Base-by-base conservation (phyloP, 305 asterid genomes). In the Withania somnifera region DNA sequence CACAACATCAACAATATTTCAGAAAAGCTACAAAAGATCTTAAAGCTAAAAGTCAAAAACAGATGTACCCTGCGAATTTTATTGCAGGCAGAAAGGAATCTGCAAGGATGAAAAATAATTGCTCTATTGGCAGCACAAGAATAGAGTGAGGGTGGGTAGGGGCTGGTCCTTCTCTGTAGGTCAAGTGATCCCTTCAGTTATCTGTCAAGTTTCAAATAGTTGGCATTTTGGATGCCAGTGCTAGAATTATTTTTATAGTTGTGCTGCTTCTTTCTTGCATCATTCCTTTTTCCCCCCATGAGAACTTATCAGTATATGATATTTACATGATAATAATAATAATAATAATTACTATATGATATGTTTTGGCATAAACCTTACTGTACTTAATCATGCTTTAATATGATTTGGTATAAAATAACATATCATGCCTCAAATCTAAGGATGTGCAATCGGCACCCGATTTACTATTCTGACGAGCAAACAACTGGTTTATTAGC, bases 21-120 rank as follows among this genome's bases (percentile, higher is more conserved):
- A 57, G 34, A 10, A 63, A 63, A 63, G n/a, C 38, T 17, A 4
- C 0, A 22, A 36, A 56, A 64, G 58, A 61, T 54, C 17, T 56
- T 64, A 53, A 64, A 47, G 83, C 83, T 80, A 80, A 52, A 84
- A 84, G 86, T 84, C 84, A 84, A 84, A 80, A 79, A 80, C 64
- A 77, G 64, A 28, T 84, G 63, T 78, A 79, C 66, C 61, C 68
- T 47, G 15, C 47, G 83, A 47, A 73, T 47, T 73, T 73, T 22
- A 26, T 26, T 42, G 84, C 77, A 69, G 73, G 57, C 75, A 84
- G 83, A 84, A 61, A 84, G 81, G 84, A 71, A 71, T 84, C 84
- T 84, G 86, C 71, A 84, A 60, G 86, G 78, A 61, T 73, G 84
- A 50, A 56, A 84, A 84, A 73, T 73, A 57, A 84, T 80, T 84